Conservation (phyloP, 164 flowering plant genomes). For the Magnolia changhungtana region DNA sequence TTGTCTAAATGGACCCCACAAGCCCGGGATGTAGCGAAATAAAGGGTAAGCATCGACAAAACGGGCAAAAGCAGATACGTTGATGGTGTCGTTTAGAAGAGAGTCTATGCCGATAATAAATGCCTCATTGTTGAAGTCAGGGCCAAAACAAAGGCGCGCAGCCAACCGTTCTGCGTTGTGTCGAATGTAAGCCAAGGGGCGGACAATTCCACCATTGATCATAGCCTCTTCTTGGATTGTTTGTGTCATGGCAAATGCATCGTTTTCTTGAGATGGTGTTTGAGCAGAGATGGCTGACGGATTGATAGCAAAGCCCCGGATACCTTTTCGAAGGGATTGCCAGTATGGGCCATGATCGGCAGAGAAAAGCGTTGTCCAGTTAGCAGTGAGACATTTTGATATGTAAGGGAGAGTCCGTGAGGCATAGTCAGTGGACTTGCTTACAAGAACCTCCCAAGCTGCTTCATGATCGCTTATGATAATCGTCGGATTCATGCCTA, state of each 20-base stretch:
- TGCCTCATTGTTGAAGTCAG: background rate
- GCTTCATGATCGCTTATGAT: slow-evolving; percentile 5
- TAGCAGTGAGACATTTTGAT: background rate
- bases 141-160: no score
- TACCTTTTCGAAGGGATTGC: background rate
- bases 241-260: no score
- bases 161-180: no score
- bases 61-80: slow-evolving; percentile 3
- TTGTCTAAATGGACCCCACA: background rate
- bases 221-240: no score
- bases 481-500: slow-evolving; percentile 5
- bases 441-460: slow-evolving; percentile 14
- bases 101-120: slow-evolving; percentile 1
- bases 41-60: slow-evolving; percentile 10
- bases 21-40: slow-evolving; percentile 11
- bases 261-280: no score
- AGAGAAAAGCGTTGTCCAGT: background rate
- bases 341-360: no score
- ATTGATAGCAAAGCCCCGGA: no score
- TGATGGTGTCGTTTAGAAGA: slow-evolving; percentile 5
- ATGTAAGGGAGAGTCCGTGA: background rate
- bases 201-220: no score
- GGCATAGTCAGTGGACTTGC: slow-evolving; percentile 5
- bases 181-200: no score
- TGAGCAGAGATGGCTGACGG: no score